Percentiles rank a stretch among this genome's conserved stretches.
Conservation (phyloP, 345 rosid species). For the Camelina sativa region DNA sequence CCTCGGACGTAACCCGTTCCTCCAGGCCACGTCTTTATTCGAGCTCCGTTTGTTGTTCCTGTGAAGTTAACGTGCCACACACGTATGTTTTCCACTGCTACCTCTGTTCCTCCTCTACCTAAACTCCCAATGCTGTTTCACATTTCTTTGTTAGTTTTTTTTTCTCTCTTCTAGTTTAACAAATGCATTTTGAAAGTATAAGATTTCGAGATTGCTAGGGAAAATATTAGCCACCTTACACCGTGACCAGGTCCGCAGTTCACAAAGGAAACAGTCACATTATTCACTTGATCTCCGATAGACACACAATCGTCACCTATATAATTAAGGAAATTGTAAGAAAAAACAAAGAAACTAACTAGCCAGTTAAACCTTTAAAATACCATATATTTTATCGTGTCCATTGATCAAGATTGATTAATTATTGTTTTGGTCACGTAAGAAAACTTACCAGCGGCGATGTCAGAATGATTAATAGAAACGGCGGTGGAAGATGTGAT, state of each 20-base stretch:
- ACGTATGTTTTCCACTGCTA: constrained; percentile 45
- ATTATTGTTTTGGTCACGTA: background rate
- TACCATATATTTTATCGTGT: background rate
- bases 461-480: constrained; percentile 30
- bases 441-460: constrained; percentile 39
- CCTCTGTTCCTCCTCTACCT: constrained; percentile 43
- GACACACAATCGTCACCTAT: constrained; percentile 71
- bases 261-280: constrained; percentile 21
- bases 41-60: constrained; percentile 55
- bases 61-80: constrained; percentile 47
- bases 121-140: constrained; percentile 61
- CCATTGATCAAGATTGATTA: background rate
- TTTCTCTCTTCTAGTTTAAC: background rate
- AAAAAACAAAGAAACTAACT: background rate
- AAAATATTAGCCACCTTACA: constrained; percentile 37
- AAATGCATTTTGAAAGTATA: no score
- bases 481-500: constrained; percentile 44
- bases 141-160: background rate
- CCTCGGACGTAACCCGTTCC: constrained; percentile 53
- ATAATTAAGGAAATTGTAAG: background rate
- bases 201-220: background rate
- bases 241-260: constrained; percentile 53
- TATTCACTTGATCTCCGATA: constrained; percentile 38
- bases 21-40: constrained; percentile 71
- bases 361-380: background rate